Evolutionary conservation across 2,329 filamentous ascomycete genomes (phyloP).

Genomic region (Beauveria sp.): DNA sequence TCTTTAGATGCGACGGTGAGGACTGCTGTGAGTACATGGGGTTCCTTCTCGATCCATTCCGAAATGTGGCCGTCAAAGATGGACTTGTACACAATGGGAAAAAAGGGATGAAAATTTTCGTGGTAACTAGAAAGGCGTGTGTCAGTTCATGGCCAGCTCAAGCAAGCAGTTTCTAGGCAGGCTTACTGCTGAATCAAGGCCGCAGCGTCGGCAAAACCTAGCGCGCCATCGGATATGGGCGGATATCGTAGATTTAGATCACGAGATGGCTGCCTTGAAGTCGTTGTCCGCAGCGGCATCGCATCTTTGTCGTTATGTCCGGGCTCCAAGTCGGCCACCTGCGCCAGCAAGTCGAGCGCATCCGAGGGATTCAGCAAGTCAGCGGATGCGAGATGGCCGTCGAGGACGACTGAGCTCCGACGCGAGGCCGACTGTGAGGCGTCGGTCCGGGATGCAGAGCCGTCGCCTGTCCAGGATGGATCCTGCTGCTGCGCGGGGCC

Average conservation of each 20-base stretch:
- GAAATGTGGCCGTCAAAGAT: slow-evolving; percentile 48
- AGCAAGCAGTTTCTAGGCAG: neutral
- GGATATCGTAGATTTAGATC: slow-evolving; percentile 20
- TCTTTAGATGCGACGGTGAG: slow-evolving; percentile 66
- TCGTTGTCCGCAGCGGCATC: slow-evolving; percentile 2
- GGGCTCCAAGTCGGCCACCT: slow-evolving; percentile 32
- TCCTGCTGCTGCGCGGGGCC: neutral
- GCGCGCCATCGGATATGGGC: slow-evolving; percentile 24
- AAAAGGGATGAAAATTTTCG: slow-evolving; percentile 61
- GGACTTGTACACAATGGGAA: slow-evolving; percentile 56
- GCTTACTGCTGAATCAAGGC: slow-evolving; percentile 23
- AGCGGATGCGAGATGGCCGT: slow-evolving; percentile 32
- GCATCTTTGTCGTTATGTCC: slow-evolving; percentile 14
- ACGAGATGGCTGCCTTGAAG: slow-evolving; percentile 9
- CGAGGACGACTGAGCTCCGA: slow-evolving; percentile 18
- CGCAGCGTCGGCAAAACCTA: slow-evolving; percentile 20
- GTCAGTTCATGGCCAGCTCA: neutral
- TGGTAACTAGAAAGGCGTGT: slow-evolving; percentile 40
- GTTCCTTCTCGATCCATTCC: slow-evolving; percentile 52
- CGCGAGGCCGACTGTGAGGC: slow-evolving; percentile 11
- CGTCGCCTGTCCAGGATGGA: slow-evolving; percentile 8
- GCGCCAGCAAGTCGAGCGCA: slow-evolving; percentile 32
- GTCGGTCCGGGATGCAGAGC: slow-evolving; percentile 7
- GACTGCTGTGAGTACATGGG: slow-evolving; percentile 61
- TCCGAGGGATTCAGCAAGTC: slow-evolving; percentile 35